Evolutionary conservation across 371 early-diverging fungal species (phyloP).

Genomic region (Apophysomyces sp.): DNA sequence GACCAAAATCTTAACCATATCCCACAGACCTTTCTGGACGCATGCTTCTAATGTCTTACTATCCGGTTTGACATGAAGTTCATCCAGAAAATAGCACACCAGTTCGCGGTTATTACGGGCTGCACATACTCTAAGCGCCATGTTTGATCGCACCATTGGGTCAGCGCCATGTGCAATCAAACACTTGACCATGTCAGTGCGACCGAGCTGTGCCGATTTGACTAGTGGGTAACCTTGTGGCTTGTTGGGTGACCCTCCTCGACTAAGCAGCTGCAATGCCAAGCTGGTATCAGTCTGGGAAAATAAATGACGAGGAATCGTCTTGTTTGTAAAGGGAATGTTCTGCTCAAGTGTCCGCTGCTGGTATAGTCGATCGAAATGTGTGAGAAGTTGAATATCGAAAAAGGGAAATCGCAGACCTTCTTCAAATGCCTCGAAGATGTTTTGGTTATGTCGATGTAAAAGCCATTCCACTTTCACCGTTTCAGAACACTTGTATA

Average conservation of each 20-base stretch:
- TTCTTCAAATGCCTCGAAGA: constrained; percentile 19
- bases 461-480: constrained; percentile 35
- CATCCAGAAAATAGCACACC: constrained; percentile 45
- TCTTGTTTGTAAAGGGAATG: constrained; percentile 21
- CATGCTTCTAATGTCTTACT: constrained; percentile 39
- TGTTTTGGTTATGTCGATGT: constrained; percentile 19
- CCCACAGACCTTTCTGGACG: constrained; percentile 40
- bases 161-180: constrained; percentile 49
- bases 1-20: constrained; percentile 48
- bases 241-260: constrained; percentile 42
- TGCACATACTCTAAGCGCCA: constrained; percentile 48
- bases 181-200: constrained; percentile 37
- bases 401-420: constrained; percentile 38
- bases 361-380: constrained; percentile 22
- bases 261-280: constrained; percentile 23
- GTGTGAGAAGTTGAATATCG: constrained; percentile 12
- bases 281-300: constrained; percentile 10
- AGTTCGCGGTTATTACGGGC: constrained; percentile 39
- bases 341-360: neutral
- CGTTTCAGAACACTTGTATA: constrained; percentile 22
- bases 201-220: constrained; percentile 48
- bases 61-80: constrained; percentile 43
- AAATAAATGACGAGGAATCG: constrained; percentile 39
- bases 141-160: constrained; percentile 34
- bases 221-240: constrained; percentile 57